Evolutionary conservation across 768 basidiomycete species (phyloP).

Genomic region (Pilatotrama ljubarskyi): DNA sequence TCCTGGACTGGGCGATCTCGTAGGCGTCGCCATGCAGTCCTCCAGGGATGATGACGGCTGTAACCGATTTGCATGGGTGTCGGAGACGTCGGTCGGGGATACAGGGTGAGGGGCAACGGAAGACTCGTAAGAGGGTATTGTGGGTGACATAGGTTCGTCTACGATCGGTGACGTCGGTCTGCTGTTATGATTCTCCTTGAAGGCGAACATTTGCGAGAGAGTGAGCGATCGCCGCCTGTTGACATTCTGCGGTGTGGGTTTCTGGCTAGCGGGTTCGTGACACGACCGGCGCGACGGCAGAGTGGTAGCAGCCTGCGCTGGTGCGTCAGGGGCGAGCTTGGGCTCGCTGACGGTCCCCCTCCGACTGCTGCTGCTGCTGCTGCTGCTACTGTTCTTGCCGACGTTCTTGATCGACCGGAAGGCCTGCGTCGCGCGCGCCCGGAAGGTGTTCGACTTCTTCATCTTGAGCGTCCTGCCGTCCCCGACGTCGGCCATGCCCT

Average conservation of each 20-base stretch:
- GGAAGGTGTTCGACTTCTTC: conserved; percentile 36
- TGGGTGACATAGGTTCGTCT: conserved; percentile 13
- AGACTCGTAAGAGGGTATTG: conserved; percentile 15
- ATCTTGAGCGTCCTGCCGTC: conserved; percentile 22
- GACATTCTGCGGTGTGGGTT: conserved; percentile 24
- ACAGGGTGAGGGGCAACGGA: conserved; percentile 17
- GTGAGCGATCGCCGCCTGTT: conserved; percentile 28
- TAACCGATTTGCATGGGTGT: conserved; percentile 11
- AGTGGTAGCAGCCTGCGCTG: not conserved
- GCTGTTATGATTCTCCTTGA: conserved; percentile 16
- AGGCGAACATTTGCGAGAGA: conserved; percentile 32
- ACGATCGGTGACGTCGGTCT: conserved; percentile 12
- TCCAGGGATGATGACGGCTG: conserved; percentile 24
- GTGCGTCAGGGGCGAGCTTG: not conserved
- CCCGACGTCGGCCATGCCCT: conserved; percentile 30
- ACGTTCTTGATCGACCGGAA: conserved; percentile 39
- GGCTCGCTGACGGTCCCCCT: conserved; percentile 13
- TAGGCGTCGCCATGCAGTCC: conserved; percentile 17
- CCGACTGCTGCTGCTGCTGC: conserved; percentile 12
- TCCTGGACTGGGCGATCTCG: not conserved
- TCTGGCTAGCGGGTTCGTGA: conserved; percentile 15
- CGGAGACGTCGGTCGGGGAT: conserved; percentile 28
- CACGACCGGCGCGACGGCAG: conserved; percentile 6
- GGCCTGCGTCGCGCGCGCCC: conserved; percentile 36
- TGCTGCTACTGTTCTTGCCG: conserved; percentile 25